phyloP scores from a whole-genome alignment of 129 eudicot genomes.

The Dittrichia graveolens region DNA sequence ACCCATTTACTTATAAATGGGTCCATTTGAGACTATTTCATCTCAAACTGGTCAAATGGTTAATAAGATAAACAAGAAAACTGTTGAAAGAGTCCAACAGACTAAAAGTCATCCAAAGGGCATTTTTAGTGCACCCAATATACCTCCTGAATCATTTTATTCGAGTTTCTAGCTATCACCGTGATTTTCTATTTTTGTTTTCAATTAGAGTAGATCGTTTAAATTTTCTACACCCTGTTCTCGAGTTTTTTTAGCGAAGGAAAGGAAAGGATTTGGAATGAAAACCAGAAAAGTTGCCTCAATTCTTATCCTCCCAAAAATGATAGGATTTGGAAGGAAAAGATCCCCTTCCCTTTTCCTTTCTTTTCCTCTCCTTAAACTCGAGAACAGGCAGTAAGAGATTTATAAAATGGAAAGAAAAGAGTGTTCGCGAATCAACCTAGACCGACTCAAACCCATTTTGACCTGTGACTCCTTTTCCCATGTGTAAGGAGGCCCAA shows the following conservation, averaged over 20 bases:
- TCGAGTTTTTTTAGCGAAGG: too few species aligned
- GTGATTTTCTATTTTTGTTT: too few species aligned
- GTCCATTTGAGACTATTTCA: background rate
- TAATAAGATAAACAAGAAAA: background rate
- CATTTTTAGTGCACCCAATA: background rate
- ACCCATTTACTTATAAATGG: background rate
- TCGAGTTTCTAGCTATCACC: background rate
- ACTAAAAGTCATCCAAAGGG: background rate
- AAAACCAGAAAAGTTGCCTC: too few species aligned
- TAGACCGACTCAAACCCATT: background rate
- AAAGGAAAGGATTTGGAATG: too few species aligned
- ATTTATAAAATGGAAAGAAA: background rate
- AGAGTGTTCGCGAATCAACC: background rate
- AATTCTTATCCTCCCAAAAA: too few species aligned
- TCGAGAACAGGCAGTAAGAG: background rate
- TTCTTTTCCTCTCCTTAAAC: too few species aligned
- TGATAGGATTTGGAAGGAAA: too few species aligned
- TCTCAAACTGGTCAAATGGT: background rate
- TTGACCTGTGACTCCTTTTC: background rate
- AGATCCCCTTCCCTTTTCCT: too few species aligned
- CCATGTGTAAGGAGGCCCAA: background rate
- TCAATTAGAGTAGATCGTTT: too few species aligned
- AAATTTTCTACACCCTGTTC: too few species aligned
- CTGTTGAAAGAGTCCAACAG: background rate
- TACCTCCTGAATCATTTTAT: background rate